A percentile compares a stretch with the other conserved stretches of the same genome.
Evolutionary conservation across 2,329 filamentous ascomycete species (phyloP).

Genomic region (Penicillium griseofulvum): DNA sequence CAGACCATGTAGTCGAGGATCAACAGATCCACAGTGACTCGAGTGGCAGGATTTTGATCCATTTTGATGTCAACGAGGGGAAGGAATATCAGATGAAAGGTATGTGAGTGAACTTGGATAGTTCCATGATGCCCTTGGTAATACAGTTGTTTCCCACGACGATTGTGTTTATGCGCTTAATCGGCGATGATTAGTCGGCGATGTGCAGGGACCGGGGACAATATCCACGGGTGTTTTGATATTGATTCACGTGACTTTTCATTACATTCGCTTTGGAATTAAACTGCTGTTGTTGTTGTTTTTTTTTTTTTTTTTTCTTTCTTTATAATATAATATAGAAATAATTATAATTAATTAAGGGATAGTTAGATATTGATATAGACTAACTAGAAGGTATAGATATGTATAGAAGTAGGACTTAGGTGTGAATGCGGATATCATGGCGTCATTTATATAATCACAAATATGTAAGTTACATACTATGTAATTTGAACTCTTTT

Average conservation of each 20-base stretch:
- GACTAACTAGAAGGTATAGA: no score
- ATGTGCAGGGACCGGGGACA: not conserved
- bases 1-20: slow-evolving; percentile 58
- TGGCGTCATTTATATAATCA: slow-evolving; percentile 6
- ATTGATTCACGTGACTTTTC: not conserved
- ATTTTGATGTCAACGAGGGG: not conserved
- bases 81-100: not conserved
- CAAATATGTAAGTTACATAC: not conserved
- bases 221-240: not conserved
- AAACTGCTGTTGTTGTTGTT: no score
- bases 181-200: not conserved
- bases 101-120: not conserved
- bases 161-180: not conserved
- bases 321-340: no score
- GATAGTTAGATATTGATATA: no score
- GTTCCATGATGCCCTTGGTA: not conserved
- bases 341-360: no score
- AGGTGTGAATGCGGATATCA: not conserved
- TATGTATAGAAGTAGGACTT: no score
- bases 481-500: not conserved
- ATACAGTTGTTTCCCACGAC: not conserved
- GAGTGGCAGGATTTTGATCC: slow-evolving; percentile 25
- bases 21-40: slow-evolving; percentile 52
- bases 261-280: no score
- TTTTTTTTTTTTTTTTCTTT: no score